Conservation (phyloP, 352 stramenopile species). For the Globisporangium viniferum region DNA sequence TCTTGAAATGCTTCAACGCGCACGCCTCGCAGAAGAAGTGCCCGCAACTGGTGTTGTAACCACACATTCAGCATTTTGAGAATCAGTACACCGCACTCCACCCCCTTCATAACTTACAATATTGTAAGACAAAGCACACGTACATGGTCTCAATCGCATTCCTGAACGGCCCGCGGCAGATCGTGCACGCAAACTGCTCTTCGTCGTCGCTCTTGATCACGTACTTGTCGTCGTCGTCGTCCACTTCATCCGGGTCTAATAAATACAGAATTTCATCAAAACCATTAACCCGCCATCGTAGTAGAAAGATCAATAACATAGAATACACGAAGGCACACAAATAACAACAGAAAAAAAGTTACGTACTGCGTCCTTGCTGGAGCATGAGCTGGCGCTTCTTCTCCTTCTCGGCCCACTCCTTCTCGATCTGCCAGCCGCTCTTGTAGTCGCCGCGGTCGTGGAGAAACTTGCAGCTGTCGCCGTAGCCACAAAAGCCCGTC, state of each 20-base stretch:
- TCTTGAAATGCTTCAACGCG: conserved; percentile 85
- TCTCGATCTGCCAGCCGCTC: conserved; percentile 97
- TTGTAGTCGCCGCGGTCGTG: conserved; percentile 98
- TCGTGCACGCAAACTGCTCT: conserved; percentile 93
- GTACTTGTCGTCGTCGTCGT: conserved; percentile 69
- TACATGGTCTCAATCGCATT: conserved; percentile 93
- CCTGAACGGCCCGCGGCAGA: conserved; percentile 91
- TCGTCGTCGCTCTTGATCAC: conserved; percentile 61
- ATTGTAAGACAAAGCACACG: conserved; percentile 8
- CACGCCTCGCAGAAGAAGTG: conserved; percentile 97
- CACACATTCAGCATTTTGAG: background rate
- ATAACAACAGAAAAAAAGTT: background rate
- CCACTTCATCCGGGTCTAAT: conserved; percentile 40
- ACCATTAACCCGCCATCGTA: background rate
- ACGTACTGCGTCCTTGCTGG: conserved; percentile 39
- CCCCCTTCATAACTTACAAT: background rate
- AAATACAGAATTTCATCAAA: background rate
- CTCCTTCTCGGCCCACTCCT: conserved; percentile 93
- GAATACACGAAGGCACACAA: background rate
- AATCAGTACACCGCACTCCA: background rate
- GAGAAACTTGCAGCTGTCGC: conserved; percentile 96
- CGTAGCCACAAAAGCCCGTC: conserved; percentile 98
- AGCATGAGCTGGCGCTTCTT: conserved; percentile 84
- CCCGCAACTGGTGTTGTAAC: conserved; percentile 59
- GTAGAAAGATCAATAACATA: background rate